Evolutionary conservation across 306 rosid species (phyloP).

Genomic region (Cucurbita pepo): DNA sequence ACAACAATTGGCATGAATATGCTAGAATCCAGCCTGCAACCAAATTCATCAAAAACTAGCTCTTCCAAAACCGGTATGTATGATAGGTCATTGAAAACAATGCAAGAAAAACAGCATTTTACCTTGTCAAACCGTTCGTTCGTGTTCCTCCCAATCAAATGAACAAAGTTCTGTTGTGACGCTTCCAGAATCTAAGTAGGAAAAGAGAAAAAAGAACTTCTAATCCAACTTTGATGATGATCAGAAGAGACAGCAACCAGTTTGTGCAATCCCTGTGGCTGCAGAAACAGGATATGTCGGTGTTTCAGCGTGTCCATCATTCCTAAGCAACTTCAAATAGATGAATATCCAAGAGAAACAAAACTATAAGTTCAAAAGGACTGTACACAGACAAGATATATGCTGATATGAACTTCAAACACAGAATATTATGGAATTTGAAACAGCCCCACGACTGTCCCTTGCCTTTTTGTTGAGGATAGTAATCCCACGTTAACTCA

Average conservation of each 20-base stretch:
- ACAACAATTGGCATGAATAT: conserved; percentile 20
- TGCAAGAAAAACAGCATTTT: background rate
- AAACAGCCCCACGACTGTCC: conserved; percentile 24
- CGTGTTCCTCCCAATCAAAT: conserved; percentile 22
- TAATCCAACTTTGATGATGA: no score
- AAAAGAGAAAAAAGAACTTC: background rate
- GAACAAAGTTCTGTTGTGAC: conserved; percentile 11
- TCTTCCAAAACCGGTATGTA: background rate
- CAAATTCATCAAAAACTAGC: background rate
- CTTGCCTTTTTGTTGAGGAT: no score
- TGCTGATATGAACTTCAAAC: background rate
- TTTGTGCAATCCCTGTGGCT: conserved; percentile 24
- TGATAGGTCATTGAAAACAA: no score
- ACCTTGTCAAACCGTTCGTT: conserved; percentile 20
- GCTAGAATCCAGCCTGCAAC: conserved; percentile 23
- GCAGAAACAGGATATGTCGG: conserved; percentile 5
- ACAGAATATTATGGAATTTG: conserved; percentile 18
- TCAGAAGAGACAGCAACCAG: conserved; percentile 10
- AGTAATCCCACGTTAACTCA: no score
- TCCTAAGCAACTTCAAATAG: conserved; percentile 14
- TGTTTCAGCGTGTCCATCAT: conserved; percentile 17
- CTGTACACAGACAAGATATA: no score
- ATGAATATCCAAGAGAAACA: background rate
- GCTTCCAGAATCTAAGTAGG: conserved; percentile 10
- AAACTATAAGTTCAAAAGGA: background rate